Evolutionary conservation across 768 basidiomycete species (phyloP).

Genomic region (Trametes meyenii): DNA sequence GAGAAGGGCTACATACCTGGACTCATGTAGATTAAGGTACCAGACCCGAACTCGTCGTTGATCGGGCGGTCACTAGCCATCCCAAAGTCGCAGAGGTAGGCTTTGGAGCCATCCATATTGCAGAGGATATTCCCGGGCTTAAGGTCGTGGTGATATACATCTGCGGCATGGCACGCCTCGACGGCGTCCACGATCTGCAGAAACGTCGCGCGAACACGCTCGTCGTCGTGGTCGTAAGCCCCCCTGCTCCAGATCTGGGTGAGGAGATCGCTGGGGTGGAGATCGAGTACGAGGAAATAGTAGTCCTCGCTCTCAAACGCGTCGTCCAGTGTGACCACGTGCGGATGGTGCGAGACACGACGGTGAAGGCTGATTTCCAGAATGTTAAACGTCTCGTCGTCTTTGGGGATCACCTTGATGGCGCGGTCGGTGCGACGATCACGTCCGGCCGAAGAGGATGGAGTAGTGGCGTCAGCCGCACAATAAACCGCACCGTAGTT

Average conservation of each 20-base stretch:
- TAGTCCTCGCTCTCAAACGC: constrained; percentile 61
- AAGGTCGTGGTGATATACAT: constrained; percentile 94
- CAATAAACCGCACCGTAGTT: constrained; percentile 94
- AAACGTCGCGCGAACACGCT: constrained; percentile 35
- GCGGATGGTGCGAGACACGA: constrained; percentile 54
- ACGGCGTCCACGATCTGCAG: constrained; percentile 57
- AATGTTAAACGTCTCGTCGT: not conserved
- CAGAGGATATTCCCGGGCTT: constrained; percentile 96
- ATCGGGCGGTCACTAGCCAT: constrained; percentile 24
- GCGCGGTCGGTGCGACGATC: constrained; percentile 13
- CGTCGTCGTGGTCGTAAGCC: constrained; percentile 34
- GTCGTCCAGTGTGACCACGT: constrained; percentile 70
- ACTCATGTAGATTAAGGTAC: constrained; percentile 28
- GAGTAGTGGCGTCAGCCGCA: constrained; percentile 55
- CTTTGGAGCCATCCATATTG: constrained; percentile 41
- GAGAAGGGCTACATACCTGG: constrained; percentile 22
- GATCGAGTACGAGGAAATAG: constrained; percentile 69
- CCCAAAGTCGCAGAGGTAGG: constrained; percentile 51
- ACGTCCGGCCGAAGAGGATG: not conserved
- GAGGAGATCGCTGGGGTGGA: constrained; percentile 43
- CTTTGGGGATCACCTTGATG: constrained; percentile 27
- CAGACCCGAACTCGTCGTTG: constrained; percentile 26
- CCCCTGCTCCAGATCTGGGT: constrained; percentile 42
- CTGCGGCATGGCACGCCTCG: constrained; percentile 49
- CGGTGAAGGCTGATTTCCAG: constrained; percentile 70